Evolutionary conservation across 1,284 basidiomycete genomes (phyloP).

Genomic region (Fistulinella cinereoalba): DNA sequence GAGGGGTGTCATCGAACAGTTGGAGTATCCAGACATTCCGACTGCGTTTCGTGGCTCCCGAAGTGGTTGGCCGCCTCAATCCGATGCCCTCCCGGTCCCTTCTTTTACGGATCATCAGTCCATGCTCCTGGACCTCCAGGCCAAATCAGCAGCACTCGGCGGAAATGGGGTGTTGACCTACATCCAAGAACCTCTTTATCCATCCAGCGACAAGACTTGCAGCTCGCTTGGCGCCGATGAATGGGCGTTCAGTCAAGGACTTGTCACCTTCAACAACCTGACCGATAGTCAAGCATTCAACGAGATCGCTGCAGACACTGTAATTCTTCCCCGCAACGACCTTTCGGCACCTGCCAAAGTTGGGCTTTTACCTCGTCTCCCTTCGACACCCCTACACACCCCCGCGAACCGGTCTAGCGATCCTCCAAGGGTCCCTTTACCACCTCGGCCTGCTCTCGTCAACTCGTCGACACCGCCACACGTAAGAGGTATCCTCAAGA

Average conservation of each 20-base stretch:
- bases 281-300: constrained; percentile 1
- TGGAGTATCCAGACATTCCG: constrained; percentile 57
- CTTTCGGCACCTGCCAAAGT: constrained; percentile 13
- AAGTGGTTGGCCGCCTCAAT: constrained; percentile 42
- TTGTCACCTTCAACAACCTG: constrained; percentile 13
- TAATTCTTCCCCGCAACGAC: constrained; percentile 9
- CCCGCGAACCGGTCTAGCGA: constrained; percentile 1
- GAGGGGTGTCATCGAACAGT: constrained; percentile 22
- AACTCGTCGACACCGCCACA: constrained; percentile 25
- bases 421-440: constrained; percentile 30
- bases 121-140: constrained; percentile 53
- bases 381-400: not conserved
- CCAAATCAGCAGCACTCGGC: constrained; percentile 39
- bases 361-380: not conserved
- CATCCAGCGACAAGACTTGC: not conserved
- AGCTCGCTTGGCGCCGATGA: constrained; percentile 20
- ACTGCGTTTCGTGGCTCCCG: constrained; percentile 61
- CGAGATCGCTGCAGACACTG: constrained; percentile 4
- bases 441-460: constrained; percentile 30
- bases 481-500: constrained; percentile 35
- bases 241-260: constrained; percentile 21
- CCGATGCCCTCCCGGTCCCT: constrained; percentile 29
- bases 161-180: constrained; percentile 15
- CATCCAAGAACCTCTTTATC: constrained; percentile 14
- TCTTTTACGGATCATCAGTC: constrained; percentile 46